phyloP scores from a whole-genome alignment of 345 rosid species.

The Triadica sebifera region DNA sequence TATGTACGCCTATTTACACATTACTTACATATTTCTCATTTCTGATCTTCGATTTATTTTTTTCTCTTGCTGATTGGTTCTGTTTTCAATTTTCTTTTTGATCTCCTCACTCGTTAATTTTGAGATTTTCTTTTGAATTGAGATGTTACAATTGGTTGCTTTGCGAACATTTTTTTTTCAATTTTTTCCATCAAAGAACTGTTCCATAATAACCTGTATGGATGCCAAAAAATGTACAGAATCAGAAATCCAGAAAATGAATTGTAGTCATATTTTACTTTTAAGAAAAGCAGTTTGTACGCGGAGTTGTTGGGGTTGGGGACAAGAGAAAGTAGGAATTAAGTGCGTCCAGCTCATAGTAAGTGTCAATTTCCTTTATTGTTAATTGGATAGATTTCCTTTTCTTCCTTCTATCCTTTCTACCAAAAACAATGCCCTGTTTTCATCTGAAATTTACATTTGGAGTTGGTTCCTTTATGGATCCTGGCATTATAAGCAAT shows the following conservation, averaged over 20 bases:
- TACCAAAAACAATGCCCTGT: background rate
- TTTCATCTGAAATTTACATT: too few species aligned
- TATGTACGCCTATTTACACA: background rate
- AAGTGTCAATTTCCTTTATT: background rate
- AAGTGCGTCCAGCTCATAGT: background rate
- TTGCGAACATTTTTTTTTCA: too few species aligned
- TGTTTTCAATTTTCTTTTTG: too few species aligned
- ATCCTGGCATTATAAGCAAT: too few species aligned
- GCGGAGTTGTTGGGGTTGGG: background rate
- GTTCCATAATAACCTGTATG: constrained; percentile 1
- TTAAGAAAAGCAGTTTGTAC: background rate
- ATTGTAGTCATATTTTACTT: background rate
- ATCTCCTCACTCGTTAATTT: background rate
- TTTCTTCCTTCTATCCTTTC: background rate
- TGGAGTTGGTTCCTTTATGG: too few species aligned
- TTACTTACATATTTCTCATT: background rate
- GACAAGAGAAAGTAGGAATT: background rate
- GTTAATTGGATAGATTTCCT: background rate
- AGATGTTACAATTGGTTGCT: too few species aligned
- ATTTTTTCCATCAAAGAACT: background rate
- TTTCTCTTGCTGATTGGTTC: too few species aligned
- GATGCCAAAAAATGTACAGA: background rate
- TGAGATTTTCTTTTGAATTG: background rate
- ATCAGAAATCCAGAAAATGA: too few species aligned
- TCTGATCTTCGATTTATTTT: background rate